Evolutionary conservation across 1,139 yeast species (phyloP).

Genomic region (Kluyveromyces sp.): DNA sequence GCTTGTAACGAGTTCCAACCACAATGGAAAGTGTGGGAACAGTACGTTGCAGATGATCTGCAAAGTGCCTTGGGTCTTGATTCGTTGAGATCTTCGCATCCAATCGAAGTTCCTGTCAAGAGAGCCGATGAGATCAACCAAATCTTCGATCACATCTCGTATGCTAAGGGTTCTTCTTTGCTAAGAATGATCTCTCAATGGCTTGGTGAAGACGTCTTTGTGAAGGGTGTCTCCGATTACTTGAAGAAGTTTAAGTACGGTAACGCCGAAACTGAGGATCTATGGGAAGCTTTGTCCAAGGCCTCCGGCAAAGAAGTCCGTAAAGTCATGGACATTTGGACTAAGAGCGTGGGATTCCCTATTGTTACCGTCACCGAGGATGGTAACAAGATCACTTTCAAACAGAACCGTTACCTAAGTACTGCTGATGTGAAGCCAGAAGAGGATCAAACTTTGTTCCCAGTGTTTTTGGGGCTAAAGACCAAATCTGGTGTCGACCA

Average conservation of each 20-base stretch:
- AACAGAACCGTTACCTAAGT: slow-evolving; percentile 68
- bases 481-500: slow-evolving; percentile 63
- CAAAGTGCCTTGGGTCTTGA: slow-evolving; percentile 69
- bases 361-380: slow-evolving; percentile 54
- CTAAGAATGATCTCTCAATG: slow-evolving; percentile 71
- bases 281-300: slow-evolving; percentile 70
- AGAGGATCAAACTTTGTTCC: slow-evolving; percentile 67
- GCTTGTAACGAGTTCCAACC: slow-evolving; percentile 74
- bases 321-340: slow-evolving; percentile 74
- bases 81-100: slow-evolving; percentile 74
- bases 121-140: slow-evolving; percentile 81
- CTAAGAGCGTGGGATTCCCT: slow-evolving; percentile 80
- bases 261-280: slow-evolving; percentile 72
- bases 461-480: slow-evolving; percentile 74
- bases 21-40: slow-evolving; percentile 81
- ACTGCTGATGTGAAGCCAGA: slow-evolving; percentile 73
- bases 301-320: slow-evolving; percentile 71
- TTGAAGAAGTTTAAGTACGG: slow-evolving; percentile 63
- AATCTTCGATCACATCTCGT: slow-evolving; percentile 80
- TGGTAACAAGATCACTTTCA: slow-evolving; percentile 42
- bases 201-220: slow-evolving; percentile 67
- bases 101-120: slow-evolving; percentile 77
- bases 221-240: slow-evolving; percentile 71
- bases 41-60: slow-evolving; percentile 59
- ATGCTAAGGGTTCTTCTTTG: slow-evolving; percentile 74